Base-by-base conservation (phyloP, 2,329 filamentous ascomycete species). In the Trichoderma polysporum region DNA sequence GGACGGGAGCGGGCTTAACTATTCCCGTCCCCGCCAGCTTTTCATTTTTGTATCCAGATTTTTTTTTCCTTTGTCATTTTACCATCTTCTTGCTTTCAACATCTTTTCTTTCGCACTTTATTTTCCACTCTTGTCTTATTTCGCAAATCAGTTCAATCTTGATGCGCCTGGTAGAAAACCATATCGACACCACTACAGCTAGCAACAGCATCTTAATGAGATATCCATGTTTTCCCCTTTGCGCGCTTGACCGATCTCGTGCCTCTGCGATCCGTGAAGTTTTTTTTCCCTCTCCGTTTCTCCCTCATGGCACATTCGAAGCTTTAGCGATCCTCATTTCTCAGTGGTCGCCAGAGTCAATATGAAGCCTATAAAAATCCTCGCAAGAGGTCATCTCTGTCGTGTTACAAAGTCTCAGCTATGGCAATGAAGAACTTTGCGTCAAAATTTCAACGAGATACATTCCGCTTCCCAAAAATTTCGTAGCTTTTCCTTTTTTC, bases 351-450 rank as follows among this genome's bases (percentile, higher is more conserved):
- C 83, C 76, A 91, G 85, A 93, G 91, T 94, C 92, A 94, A 94
- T 88, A 88, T 88, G 91, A 85, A 90, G 82, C 85, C 85, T 81
- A 89, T 88, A 84, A 85, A 90, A 84, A 85, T 90, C 89, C 88
- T 90, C 92, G 89, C 90, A 90, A 92, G 92, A 90, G 88, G 89
- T 90, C 88, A 88, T 92, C 91, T 93, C 91, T 89, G 88, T 92
- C 90, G 91, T 94, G 91, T 94, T 94, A 92, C 92, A 93, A 88
- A 86, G 84, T 91, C 82, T 86, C 85, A 91, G 89, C 88, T 79
- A 79, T 81, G 81, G 89, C 90, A 76, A 89, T 91, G 91, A 93
- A 79, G 85, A 87, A 88, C 85, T 87, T 90, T 93, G 92, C 91
- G 91, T 94, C 92, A 90, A 92, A 87, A 86, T 76, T 45, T 73